These are phyloP conservation scores for Schizochytrium sp. DNA, from an alignment of 108 stramenopile genomes.

Conservation along the genomic window DNA sequence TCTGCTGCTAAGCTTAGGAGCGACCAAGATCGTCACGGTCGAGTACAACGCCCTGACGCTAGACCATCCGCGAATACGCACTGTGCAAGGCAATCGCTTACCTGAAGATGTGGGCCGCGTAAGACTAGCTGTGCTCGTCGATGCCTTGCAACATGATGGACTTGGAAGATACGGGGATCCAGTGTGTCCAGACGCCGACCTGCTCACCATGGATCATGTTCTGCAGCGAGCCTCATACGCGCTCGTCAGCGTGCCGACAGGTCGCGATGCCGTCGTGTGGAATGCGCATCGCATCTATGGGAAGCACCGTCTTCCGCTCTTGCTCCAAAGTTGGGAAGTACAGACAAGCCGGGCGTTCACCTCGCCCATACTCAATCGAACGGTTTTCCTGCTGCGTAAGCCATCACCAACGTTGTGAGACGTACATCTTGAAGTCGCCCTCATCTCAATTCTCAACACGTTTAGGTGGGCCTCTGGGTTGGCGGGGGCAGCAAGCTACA, in stretches of 20 bases:
- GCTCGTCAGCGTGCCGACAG: conserved; percentile 28
- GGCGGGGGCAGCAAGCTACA: no score
- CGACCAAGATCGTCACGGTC: background rate
- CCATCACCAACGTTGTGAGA: no score
- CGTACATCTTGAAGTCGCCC: no score
- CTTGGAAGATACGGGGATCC: conserved; percentile 43
- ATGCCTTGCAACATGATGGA: conserved; percentile 40
- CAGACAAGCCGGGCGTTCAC: background rate
- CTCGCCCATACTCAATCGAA: background rate
- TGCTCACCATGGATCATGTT: conserved; percentile 25
- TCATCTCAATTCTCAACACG: no score
- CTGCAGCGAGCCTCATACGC: background rate
- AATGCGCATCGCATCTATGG: conserved; percentile 33
- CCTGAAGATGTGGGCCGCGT: background rate
- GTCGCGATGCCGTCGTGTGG: conserved; percentile 27
- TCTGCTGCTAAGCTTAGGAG: conserved; percentile 17
- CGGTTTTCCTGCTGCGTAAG: background rate
- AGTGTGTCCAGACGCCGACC: conserved; percentile 31
- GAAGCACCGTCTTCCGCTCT: conserved; percentile 11
- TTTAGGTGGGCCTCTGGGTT: no score
- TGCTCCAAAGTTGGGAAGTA: conserved; percentile 20
- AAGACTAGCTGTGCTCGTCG: background rate
- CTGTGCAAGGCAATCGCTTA: background rate
- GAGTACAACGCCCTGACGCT: conserved; percentile 34
- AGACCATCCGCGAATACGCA: background rate